These are phyloP conservation scores for Dorcoceras hygrometricum DNA, from an alignment of 257 asterid species.

Conservation along the genomic window DNA sequence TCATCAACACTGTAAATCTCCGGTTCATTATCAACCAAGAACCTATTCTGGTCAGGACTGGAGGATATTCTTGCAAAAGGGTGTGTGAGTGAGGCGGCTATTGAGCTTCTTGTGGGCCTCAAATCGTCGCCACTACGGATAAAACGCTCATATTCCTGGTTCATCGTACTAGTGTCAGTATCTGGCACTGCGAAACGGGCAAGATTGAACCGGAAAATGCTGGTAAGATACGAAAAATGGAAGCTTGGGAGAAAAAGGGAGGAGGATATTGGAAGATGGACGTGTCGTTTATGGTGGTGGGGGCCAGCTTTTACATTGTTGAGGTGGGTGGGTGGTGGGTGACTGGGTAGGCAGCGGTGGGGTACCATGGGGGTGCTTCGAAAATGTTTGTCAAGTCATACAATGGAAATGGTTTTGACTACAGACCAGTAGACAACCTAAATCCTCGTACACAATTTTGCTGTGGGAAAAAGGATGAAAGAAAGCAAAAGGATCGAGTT, in stretches of 20 bases:
- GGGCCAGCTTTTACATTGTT: constrained; percentile 3
- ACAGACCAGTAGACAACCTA: constrained; percentile 29
- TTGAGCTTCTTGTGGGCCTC: constrained; percentile 30
- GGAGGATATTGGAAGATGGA: neutral
- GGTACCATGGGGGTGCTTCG: constrained; percentile 18
- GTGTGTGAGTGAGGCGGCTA: constrained; percentile 29
- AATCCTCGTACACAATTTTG: constrained; percentile 19
- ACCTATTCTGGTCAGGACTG: constrained; percentile 28
- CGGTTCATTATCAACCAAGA: constrained; percentile 31
- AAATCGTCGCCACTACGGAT: constrained; percentile 18
- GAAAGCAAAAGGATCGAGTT: too few relatives aligned
- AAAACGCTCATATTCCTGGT: constrained; percentile 27
- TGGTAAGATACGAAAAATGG: constrained; percentile 17
- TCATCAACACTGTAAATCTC: constrained; percentile 16
- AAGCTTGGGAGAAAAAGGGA: constrained; percentile 11
- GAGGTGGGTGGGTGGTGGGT: neutral
- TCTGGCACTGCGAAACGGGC: neutral
- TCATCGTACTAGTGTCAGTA: constrained; percentile 23
- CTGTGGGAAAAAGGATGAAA: too few relatives aligned
- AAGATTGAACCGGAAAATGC: constrained; percentile 14
- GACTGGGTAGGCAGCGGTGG: too few relatives aligned
- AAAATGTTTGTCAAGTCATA: constrained; percentile 23
- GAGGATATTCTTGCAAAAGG: constrained; percentile 34
- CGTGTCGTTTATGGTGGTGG: constrained; percentile 26
- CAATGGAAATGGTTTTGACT: constrained; percentile 36